Percentiles rank a stretch among this genome's conserved stretches.
Conservation (phyloP, 371 early-diverging fungal species). For the Circinella umbellata region DNA sequence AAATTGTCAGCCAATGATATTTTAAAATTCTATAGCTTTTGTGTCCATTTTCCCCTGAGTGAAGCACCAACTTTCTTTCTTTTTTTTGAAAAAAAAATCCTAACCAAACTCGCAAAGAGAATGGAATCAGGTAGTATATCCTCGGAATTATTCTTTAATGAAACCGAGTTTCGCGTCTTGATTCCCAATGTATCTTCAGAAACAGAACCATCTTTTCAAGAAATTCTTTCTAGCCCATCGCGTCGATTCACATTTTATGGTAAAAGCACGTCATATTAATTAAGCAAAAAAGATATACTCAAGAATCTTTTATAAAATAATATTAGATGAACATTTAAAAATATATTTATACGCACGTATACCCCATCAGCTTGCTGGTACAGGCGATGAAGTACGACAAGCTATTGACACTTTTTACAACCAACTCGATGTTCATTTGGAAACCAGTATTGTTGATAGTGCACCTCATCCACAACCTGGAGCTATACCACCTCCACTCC, state of each 20-base stretch:
- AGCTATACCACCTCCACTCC: slow-evolving; percentile 26
- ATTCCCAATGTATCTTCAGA: slow-evolving; percentile 63
- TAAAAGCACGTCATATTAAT: slow-evolving; percentile 6
- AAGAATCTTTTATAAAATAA: too few relatives aligned
- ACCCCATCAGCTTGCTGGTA: slow-evolving; percentile 36
- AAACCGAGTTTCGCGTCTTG: slow-evolving; percentile 68
- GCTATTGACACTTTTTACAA: slow-evolving; percentile 48
- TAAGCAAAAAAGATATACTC: too few relatives aligned
- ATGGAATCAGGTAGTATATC: slow-evolving; percentile 27
- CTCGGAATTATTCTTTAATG: slow-evolving; percentile 50
- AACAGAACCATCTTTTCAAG: slow-evolving; percentile 7
- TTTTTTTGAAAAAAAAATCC: not conserved
- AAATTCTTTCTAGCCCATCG: slow-evolving; percentile 26
- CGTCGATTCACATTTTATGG: slow-evolving; percentile 54
- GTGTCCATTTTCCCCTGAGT: too few relatives aligned
- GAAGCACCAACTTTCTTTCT: not conserved
- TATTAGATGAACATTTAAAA: slow-evolving; percentile 45
- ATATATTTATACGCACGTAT: slow-evolving; percentile 40
- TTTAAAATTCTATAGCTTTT: too few relatives aligned
- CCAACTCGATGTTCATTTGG: slow-evolving; percentile 64
- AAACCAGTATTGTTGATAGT: slow-evolving; percentile 57
- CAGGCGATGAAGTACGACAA: slow-evolving; percentile 33
- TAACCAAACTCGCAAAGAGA: not conserved
- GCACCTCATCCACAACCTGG: slow-evolving; percentile 12
- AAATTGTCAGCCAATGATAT: too few relatives aligned